Percentiles rank a stretch among this genome's conserved stretches.
Conservation (phyloP, 768 basidiomycete genomes). For the Mycena epipterygia region DNA sequence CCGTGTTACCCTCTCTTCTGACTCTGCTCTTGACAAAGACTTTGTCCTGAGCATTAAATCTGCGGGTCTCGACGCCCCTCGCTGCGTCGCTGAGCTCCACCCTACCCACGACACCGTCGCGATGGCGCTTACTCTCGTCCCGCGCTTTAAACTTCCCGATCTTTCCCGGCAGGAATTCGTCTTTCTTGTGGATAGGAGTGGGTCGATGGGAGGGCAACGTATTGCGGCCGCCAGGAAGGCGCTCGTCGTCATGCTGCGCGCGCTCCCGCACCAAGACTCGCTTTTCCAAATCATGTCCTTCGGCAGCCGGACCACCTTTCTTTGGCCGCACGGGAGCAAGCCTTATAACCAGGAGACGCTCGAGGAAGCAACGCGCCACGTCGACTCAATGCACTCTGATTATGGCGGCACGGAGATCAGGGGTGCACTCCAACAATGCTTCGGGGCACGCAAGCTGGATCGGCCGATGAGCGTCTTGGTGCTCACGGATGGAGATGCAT, state of each 20-base stretch:
- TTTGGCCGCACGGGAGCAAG: constrained; percentile 49
- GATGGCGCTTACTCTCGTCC: constrained; percentile 57
- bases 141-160: constrained; percentile 53
- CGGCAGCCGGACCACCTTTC: constrained; percentile 31
- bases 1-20: constrained; percentile 16
- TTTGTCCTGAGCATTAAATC: constrained; percentile 58
- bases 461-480: constrained; percentile 56
- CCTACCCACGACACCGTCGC: constrained; percentile 43
- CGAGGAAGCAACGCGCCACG: constrained; percentile 43
- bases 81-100: constrained; percentile 55
- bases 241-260: constrained; percentile 52
- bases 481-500: constrained; percentile 59
- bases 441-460: constrained; percentile 44
- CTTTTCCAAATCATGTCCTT: constrained; percentile 62
- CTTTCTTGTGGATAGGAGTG: constrained; percentile 61
- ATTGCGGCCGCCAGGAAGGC: constrained; percentile 55
- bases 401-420: constrained; percentile 57
- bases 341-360: constrained; percentile 41
- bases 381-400: constrained; percentile 49
- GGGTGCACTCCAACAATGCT: constrained; percentile 46
- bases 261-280: constrained; percentile 51
- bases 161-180: constrained; percentile 57
- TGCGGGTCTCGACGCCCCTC: constrained; percentile 54
- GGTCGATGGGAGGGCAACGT: constrained; percentile 50
- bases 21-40: constrained; percentile 47